Conservation (phyloP, 2,329 filamentous ascomycete genomes). For the Neofusicoccum sp. region DNA sequence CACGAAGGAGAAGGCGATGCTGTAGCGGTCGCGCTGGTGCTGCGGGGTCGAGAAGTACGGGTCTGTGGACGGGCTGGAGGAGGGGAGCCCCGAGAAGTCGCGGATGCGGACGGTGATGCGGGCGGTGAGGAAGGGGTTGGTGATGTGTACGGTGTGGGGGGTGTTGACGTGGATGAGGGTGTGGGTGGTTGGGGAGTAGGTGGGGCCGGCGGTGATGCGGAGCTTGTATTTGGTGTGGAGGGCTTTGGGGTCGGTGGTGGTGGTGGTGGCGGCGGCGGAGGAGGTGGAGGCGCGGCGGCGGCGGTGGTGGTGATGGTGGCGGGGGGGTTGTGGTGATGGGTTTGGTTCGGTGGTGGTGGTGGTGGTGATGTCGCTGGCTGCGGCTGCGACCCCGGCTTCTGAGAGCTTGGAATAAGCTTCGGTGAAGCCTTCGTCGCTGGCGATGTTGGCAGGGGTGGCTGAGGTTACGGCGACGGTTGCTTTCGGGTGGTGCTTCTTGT, state of each 20-base stretch:
- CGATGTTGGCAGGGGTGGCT: not conserved
- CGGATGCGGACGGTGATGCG: conserved; percentile 35
- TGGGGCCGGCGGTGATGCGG: conserved; percentile 37
- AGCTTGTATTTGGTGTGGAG: conserved; percentile 33
- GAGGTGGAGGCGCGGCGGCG: not conserved
- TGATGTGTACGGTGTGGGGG: conserved; percentile 25
- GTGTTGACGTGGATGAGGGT: conserved; percentile 34
- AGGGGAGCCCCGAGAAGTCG: conserved; percentile 31
- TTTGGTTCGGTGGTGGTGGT: not conserved
- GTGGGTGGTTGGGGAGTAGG: conserved; percentile 33
- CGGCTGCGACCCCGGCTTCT: not conserved
- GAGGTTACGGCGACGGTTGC: not conserved
- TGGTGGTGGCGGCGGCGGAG: not conserved
- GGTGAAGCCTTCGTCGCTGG: not conserved
- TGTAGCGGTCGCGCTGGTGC: conserved; percentile 36
- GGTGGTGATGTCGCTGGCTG: not conserved
- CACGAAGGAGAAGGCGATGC: conserved; percentile 37
- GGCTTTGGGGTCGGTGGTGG: not conserved
- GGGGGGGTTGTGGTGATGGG: not conserved
- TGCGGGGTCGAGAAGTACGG: conserved; percentile 33
- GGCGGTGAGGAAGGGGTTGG: conserved; percentile 30
- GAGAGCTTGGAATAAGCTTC: conserved; percentile 14
- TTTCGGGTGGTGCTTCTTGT: not conserved
- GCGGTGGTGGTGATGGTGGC: not conserved
- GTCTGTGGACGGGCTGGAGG: conserved; percentile 26